Conservation (phyloP, 768 basidiomycete genomes). For the Russula earlei region DNA sequence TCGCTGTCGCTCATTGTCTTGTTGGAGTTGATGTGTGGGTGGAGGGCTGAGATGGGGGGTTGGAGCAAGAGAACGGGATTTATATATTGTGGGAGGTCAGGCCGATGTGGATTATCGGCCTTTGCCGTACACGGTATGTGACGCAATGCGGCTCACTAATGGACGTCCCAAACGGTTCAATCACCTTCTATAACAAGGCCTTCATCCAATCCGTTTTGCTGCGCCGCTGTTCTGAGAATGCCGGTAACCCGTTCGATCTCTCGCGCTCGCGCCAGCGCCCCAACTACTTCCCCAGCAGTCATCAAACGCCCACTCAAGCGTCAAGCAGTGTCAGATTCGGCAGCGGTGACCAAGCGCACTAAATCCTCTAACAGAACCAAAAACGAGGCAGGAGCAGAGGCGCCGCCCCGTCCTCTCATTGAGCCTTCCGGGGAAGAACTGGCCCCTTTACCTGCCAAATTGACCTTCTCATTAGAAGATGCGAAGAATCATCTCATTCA, state of each 20-base stretch:
- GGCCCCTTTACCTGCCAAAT: conserved; percentile 51
- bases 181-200: too few species aligned
- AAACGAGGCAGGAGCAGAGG: neutral
- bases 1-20: too few species aligned
- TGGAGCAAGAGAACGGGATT: neutral
- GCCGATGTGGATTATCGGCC: neutral
- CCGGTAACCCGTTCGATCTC: conserved; percentile 23
- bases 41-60: neutral
- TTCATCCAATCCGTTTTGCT: too few species aligned
- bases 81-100: neutral
- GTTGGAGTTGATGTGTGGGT: neutral
- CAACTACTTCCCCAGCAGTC: neutral
- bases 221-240: conserved; percentile 17
- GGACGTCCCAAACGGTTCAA: too few species aligned
- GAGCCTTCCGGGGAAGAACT: neutral
- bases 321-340: neutral
- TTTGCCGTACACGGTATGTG: neutral
- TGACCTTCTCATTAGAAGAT: conserved; percentile 69
- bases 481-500: conserved; percentile 63
- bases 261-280: conserved; percentile 12
- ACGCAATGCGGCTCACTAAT: too few species aligned
- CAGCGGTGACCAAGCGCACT: conserved; percentile 1
- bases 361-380: conserved; percentile 2
- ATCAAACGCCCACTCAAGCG: conserved; percentile 4
- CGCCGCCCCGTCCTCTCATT: neutral